Conservation (phyloP, 2,329 filamentous ascomycete species). For the Penicillium olsonii region DNA sequence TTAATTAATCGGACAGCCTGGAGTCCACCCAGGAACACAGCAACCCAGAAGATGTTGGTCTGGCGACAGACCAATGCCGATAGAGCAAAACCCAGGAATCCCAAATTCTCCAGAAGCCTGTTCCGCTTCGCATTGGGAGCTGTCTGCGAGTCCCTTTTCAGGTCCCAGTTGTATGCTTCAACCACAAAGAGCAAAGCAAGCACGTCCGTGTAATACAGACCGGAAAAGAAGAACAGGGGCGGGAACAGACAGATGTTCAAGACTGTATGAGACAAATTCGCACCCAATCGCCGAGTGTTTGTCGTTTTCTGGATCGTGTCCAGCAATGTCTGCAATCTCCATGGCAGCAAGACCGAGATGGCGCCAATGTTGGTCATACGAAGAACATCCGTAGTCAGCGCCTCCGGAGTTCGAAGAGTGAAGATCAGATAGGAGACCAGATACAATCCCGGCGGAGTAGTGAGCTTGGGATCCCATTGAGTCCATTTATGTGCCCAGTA, state of each 20-base stretch:
- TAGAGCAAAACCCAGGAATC: slow-evolving; percentile 61
- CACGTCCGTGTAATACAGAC: slow-evolving; percentile 92
- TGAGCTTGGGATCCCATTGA: slow-evolving; percentile 96
- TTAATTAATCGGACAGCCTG: slow-evolving; percentile 42
- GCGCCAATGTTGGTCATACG: slow-evolving; percentile 42
- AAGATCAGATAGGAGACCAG: slow-evolving; percentile 52
- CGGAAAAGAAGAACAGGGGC: slow-evolving; percentile 92
- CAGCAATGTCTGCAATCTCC: slow-evolving; percentile 56
- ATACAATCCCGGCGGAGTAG: slow-evolving; percentile 86
- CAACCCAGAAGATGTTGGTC: slow-evolving; percentile 96
- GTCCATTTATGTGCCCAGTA: slow-evolving; percentile 76
- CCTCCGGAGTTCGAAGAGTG: slow-evolving; percentile 31
- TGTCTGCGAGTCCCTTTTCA: slow-evolving; percentile 26
- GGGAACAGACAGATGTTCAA: slow-evolving; percentile 85
- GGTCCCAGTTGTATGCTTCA: slow-evolving; percentile 60
- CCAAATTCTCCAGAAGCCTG: slow-evolving; percentile 25
- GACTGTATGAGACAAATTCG: slow-evolving; percentile 50
- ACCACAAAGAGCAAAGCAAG: slow-evolving; percentile 77
- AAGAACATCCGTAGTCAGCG: slow-evolving; percentile 36
- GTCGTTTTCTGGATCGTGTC: slow-evolving; percentile 46
- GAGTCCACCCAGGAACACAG: slow-evolving; percentile 49
- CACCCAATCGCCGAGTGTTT: slow-evolving; percentile 31
- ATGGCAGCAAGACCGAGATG: slow-evolving; percentile 41
- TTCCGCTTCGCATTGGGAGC: slow-evolving; percentile 12
- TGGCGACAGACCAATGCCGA: slow-evolving; percentile 77